Conservation (phyloP, 148 eudicot species). For the Rhododendron ferrugineum region DNA sequence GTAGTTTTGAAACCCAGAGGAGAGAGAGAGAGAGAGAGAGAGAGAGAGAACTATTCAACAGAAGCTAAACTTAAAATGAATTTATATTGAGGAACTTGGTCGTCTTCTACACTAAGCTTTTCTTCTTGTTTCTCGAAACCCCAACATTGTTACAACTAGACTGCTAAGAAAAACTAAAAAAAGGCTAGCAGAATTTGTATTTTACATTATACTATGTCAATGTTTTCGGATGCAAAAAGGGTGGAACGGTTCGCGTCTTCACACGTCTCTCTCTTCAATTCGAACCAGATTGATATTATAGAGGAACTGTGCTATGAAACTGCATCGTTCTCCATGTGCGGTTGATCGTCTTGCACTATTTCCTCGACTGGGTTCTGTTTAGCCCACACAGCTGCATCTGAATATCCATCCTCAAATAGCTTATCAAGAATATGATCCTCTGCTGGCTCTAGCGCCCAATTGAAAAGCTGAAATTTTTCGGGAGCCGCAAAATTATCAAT, state of each 20-base stretch:
- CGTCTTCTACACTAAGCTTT: neutral
- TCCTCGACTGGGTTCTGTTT: constrained; percentile 58
- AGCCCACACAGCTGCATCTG: constrained; percentile 87
- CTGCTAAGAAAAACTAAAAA: neutral
- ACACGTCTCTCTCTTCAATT: neutral
- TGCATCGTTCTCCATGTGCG: neutral
- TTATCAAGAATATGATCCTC: constrained; percentile 72
- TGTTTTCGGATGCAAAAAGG: neutral
- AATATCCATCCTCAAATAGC: constrained; percentile 75
- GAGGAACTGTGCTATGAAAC: constrained; percentile 2
- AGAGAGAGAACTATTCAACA: neutral
- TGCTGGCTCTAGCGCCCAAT: constrained; percentile 96
- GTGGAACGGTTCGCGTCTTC: neutral
- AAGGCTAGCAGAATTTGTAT: neutral
- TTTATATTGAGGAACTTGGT: neutral
- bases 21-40: too few relatives aligned
- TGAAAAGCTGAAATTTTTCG: constrained; percentile 54
- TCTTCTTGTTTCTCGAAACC: neutral
- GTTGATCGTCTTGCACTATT: constrained; percentile 40
- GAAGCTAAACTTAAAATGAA: neutral
- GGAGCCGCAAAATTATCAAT: constrained; percentile 9
- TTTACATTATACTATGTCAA: neutral
- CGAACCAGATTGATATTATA: neutral
- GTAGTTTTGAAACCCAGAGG: neutral
- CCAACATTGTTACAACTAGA: neutral